Evolutionary conservation across 2,329 filamentous ascomycete genomes (phyloP), one percentile per base, ranked within the genome.

Genomic region (Gnomoniopsis sp.): DNA sequence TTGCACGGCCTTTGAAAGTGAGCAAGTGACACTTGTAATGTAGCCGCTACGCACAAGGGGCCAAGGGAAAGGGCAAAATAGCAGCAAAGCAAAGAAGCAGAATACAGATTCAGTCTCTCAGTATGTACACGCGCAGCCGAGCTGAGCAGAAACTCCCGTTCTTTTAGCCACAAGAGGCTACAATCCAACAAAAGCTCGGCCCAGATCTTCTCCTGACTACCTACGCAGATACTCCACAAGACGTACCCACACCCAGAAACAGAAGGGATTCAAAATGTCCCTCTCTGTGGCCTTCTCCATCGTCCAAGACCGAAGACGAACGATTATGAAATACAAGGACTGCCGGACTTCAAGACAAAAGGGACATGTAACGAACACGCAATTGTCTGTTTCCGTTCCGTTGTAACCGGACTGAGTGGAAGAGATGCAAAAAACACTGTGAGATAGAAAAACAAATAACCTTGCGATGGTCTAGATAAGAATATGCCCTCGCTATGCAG

Each of bases 401-500:
- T 53, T 51, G 46, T 49, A 52, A 49, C 57, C 53, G 46, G 49
- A 51, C 49, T 17, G 33, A 14, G 48, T n/a, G 41, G 44, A n/a
- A 49, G 12, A 17, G 15, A 47, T 36, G 21, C 19, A 41, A 30
- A 15, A 46, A 47, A 36, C 26, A 51, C n/a, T n/a, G n/a, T n/a
- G 6, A 17, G 23, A 34, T 30, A 53, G 21, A 34, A 23, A 51
- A 30, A 53, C 22, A 34, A n/a, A 15, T n/a, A 36, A 12, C 17
- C 36, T 33, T 21, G 36, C 38, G 46, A 56, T 50, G 49, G 23
- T 61, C 60, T 62, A 59, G 46, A 59, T 61, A 36, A 30, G 56
- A 53, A 38, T 23, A 56, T 49, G 33, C 55, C 53, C 43, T 52
- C 53, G 60, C 60, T 62, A 62, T 62, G 60, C 60, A 62, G 38